phyloP scores from a whole-genome alignment of 1,284 basidiomycete species.

The Athelia psychrophila region DNA sequence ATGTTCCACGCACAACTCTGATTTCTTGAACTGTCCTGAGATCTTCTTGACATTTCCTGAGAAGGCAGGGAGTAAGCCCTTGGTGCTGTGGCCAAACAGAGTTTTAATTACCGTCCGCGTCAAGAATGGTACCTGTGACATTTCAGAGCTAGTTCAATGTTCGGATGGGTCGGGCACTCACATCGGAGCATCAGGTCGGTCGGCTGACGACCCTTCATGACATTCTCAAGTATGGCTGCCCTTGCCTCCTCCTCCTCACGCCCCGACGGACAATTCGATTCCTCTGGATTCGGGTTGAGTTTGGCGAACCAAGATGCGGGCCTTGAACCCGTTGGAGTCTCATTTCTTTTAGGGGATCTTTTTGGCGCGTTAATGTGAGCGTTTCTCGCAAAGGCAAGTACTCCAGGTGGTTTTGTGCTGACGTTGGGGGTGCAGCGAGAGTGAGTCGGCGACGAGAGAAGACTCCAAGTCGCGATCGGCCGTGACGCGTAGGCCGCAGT shows the following conservation, averaged over 20 bases:
- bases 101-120: conserved; percentile 59
- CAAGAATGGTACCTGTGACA: conserved; percentile 78
- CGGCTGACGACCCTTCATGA: conserved; percentile 78
- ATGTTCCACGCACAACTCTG: conserved; percentile 86
- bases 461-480: neutral
- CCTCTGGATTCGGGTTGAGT: neutral
- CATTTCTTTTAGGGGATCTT: neutral
- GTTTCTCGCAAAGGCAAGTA: no score
- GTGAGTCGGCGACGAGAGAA: neutral
- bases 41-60: conserved; percentile 85
- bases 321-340: neutral
- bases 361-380: neutral
- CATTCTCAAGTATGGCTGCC: conserved; percentile 72
- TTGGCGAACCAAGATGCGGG: neutral
- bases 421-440: no score
- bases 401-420: no score
- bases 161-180: conserved; percentile 36
- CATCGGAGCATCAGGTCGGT: conserved; percentile 82
- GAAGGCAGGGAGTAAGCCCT: conserved; percentile 26
- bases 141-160: conserved; percentile 6
- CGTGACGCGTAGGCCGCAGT: neutral
- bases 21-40: conserved; percentile 88
- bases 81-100: conserved; percentile 8
- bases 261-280: neutral
- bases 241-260: conserved; percentile 65